Evolutionary conservation across 2,329 filamentous ascomycete genomes (phyloP), one percentile per base, ranked within the genome.

Genomic region (Spiromastix sp.): DNA sequence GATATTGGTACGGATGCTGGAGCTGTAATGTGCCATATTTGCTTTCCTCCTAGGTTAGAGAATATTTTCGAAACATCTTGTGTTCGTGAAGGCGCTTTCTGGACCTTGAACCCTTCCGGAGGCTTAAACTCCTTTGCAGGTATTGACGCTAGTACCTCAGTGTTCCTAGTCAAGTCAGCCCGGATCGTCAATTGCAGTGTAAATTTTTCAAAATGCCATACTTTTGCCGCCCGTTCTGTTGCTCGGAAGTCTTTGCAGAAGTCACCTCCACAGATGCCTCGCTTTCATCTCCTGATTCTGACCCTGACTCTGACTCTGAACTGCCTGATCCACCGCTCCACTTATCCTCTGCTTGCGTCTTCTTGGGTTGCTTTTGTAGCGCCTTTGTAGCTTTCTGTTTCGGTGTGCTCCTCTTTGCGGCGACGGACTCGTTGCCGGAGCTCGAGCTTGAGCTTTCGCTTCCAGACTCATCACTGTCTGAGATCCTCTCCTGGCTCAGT

Each of bases 21-120:
- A 1, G 62, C 63, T 12, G 61, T 62, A 37, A 70, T 64, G 42
- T 69, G 63, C 52, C 64, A 64, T 32, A 70, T 45, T 47, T 68
- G 60, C 45, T 68, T 69, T 34, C 58, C 59, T 32, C 47, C 47
- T 32, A 65, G 50, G 32, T 63, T 49, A 24, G 60, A 57, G 26
- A 62, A 51, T 16, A 56, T 36, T 16, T 59, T 55, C 30, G 53
- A 48, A 28, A 52, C 45, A 30, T 41, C 48, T 30, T 54, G 19
- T 9, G 37, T 55, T 18, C 53, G 49, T 4, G 52, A 44, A 12
- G 48, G 36, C 27, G 54, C 50, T 36, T 54, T 54, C 38, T 56
- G 55, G 30, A 53, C 43, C 35, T 59, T 60, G 49, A 66, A 67
- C 18, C 63, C 64, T n/a, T 46, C 42, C 2, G 63, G 64, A 4